Base-by-base conservation (phyloP, 257 asterid genomes). In the Petrea volubilis region DNA sequence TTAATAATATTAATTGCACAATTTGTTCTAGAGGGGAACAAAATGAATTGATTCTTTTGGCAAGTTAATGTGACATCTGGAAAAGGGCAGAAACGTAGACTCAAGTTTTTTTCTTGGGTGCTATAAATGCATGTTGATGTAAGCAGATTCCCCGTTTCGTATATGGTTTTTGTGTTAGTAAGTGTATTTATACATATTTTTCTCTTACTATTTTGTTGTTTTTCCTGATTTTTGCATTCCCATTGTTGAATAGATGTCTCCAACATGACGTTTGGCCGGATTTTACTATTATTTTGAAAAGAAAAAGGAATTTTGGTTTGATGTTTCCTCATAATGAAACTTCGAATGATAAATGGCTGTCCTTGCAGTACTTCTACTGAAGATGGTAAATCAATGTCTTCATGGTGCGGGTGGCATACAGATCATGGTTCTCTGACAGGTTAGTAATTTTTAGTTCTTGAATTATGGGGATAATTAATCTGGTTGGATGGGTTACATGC, bases 381-480 rank as follows among this genome's bases (percentile, higher is more conserved):
- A 67, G 88, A 83, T 61, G 76, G 68, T 56, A 84, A 80, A 64
- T 61, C 88, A 50, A 77, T 87, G 82, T 86, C 97, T 64, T 90
- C 97, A 31, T 90, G 98, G 98, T 93, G 98, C 12, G 97, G 98
- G 66, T 93, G 98, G 96, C 98, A 93, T 75, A 93, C 98, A 20
- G 98, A 93, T 80, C 98, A 90, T 28, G 96, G 98, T 69, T 90
- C 96, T 61, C 89, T 93, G 63, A 93, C 98, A 10, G 98, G 97
- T 90, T 58, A 78, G 71, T 74, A 38, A 75, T 61, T 40, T 58
- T 40, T 51, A 46, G 60, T 70, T 56, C 67, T 46, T 71, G 41
- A 52, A 43, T 7, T 8, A 24, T n/a, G 33, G 31, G n/a, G 18
- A 64, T 18, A 31, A 36, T 61, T 46, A 7, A 23, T 59, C 25